These are phyloP conservation scores for Coniochaeta prunicola DNA, from an alignment of 2,329 filamentous ascomycete species.

Conservation along the genomic window DNA sequence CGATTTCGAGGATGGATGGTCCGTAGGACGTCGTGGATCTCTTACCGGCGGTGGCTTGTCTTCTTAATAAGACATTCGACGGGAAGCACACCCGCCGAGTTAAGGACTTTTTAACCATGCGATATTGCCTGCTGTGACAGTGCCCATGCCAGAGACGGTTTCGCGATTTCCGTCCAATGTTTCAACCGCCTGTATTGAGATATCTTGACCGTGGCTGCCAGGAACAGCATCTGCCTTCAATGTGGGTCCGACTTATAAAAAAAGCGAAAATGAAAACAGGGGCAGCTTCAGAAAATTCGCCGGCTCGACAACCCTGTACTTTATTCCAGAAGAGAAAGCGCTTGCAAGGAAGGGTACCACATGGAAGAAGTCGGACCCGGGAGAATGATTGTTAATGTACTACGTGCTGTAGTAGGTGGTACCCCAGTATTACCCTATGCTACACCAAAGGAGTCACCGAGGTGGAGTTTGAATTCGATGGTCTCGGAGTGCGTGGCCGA, in stretches of 20 bases:
- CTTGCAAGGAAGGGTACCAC: background rate
- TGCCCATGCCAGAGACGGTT: slow-evolving; percentile 1
- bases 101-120: background rate
- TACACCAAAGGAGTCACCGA: background rate
- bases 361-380: background rate
- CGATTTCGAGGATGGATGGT: background rate
- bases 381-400: background rate
- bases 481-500: background rate
- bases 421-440: background rate
- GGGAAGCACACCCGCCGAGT: background rate
- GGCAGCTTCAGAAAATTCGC: background rate
- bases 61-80: background rate
- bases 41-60: background rate
- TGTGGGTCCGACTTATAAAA: background rate
- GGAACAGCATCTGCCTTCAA: background rate
- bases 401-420: too few relatives aligned
- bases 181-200: slow-evolving; percentile 2
- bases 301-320: background rate
- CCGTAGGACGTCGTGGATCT: background rate
- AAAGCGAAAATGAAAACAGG: background rate
- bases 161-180: background rate
- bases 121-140: background rate
- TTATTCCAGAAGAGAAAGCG: background rate
- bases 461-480: background rate
- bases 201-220: background rate